Evolutionary conservation across 2,329 filamentous ascomycete genomes (phyloP).

Genomic region (Didymella segeticola): DNA sequence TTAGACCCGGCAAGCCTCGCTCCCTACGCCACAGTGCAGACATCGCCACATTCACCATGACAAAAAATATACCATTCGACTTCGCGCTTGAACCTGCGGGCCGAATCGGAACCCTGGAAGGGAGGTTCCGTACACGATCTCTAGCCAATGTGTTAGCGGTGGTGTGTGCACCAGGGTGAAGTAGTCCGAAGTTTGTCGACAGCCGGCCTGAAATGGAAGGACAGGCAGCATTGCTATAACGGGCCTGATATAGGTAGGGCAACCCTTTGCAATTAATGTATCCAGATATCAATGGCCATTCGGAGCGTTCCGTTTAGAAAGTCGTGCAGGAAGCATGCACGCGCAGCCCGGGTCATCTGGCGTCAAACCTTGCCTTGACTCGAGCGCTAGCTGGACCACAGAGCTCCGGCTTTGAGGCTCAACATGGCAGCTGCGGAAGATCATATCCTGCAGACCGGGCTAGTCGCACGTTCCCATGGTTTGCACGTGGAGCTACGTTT

Average conservation of each 20-base stretch:
- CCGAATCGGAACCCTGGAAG: not conserved
- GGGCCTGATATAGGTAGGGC: not conserved
- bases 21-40: conserved; percentile 1
- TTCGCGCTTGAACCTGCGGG: not conserved
- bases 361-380: not conserved
- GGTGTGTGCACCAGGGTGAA: not conserved
- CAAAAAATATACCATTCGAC: not conserved
- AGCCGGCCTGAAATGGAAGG: not conserved
- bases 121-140: not conserved
- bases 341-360: not conserved
- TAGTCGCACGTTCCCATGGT: not conserved
- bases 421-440: not conserved
- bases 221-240: not conserved
- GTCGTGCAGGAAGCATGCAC: not conserved
- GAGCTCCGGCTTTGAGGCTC: not conserved
- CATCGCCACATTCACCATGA: not conserved
- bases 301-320: not conserved
- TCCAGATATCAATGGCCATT: not conserved
- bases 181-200: not conserved
- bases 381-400: not conserved
- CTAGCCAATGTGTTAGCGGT: not conserved
- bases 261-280: not conserved
- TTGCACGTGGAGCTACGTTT: not conserved
- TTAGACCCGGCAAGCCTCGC: not conserved
- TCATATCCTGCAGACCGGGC: not conserved